Base-by-base conservation (phyloP, 2,329 filamentous ascomycete genomes). In the Aspergillus felis region DNA sequence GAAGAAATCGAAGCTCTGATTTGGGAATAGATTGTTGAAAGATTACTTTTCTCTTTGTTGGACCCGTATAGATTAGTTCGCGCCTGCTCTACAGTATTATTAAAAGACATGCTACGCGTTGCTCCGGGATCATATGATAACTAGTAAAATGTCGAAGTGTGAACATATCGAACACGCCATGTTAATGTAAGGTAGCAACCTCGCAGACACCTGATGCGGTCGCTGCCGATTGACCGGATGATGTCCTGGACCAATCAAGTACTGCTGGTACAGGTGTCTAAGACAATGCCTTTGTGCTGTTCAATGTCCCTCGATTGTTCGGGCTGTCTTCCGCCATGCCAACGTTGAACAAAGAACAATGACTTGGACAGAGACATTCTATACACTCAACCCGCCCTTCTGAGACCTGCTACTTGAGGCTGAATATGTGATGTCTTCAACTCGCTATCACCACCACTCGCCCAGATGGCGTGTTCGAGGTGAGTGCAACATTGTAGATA, bases 1-100 rank as follows among this genome's bases (percentile, higher is more conserved):
- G 55, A 85, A 82, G 76, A 82, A 81, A 67, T 74, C 80, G 22
- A 86, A 85, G 70, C 69, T 84, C 58, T 84, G 57, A 67, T 50
- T 44, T 0, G 41, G 6, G 9, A 1, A 4, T 24, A 9, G n/a
- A 10, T 44, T 6, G 22, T 2, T 7, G 8, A 4, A 24, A 44
- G 41, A 10, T 9, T 12, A 8, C 2, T 22, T 42, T 42, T 20
- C 4, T 44, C n/a, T 44, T 20, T 44, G 41, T 44, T 24, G 20
- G 9, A 12, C 41, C 3, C 2, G 41, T 22, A 44, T 44, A 44
- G 41, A 44, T 44, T 44, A 38, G 32, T 44, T 44, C 0, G 8
- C n/a, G 17, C 17, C 6, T 24, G 10, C 20, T 44, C 41, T 22
- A 9, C 22, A 7, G 14, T 7, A 17, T 38, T 7, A 17, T 38